Conservation (phyloP, 108 stramenopile genomes). For the Discostella stelligeroides region DNA sequence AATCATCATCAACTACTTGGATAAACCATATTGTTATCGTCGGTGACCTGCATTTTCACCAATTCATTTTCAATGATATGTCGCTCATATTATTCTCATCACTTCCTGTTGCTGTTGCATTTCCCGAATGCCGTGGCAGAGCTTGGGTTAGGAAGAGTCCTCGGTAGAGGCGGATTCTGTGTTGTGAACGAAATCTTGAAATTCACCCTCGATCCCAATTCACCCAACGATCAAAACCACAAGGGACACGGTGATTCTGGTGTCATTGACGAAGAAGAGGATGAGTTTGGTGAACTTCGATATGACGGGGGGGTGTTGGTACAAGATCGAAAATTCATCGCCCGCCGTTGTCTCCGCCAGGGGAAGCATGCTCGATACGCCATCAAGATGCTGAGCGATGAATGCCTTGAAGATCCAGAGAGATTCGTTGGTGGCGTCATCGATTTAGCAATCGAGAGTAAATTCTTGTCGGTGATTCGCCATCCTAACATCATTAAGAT, state of each 20-base stretch:
- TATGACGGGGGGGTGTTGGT: constrained; percentile 65
- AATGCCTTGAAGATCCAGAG: constrained; percentile 60
- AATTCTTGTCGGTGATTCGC: constrained; percentile 77
- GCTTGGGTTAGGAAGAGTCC: constrained; percentile 66
- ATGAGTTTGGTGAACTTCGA: constrained; percentile 59
- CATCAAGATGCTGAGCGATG: constrained; percentile 74
- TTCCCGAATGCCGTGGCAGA: constrained; percentile 48
- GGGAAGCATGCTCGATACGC: constrained; percentile 86
- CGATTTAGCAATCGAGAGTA: constrained; percentile 81
- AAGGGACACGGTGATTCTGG: constrained; percentile 4
- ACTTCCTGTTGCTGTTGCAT: background rate
- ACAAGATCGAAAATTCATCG: constrained; percentile 84
- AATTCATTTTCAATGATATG: background rate
- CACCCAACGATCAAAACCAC: constrained; percentile 13
- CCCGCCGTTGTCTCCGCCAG: constrained; percentile 64
- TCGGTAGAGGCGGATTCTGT: constrained; percentile 87
- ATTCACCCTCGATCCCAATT: constrained; percentile 45
- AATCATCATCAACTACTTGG: background rate
- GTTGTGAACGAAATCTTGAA: constrained; percentile 67
- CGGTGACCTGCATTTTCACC: background rate
- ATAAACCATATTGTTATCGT: too few relatives aligned
- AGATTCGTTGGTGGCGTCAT: constrained; percentile 74
- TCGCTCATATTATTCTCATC: background rate
- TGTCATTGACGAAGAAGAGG: constrained; percentile 39
- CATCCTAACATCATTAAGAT: constrained; percentile 93